phyloP scores from a whole-genome alignment of 257 asterid species.

The Capsicum baccatum region DNA sequence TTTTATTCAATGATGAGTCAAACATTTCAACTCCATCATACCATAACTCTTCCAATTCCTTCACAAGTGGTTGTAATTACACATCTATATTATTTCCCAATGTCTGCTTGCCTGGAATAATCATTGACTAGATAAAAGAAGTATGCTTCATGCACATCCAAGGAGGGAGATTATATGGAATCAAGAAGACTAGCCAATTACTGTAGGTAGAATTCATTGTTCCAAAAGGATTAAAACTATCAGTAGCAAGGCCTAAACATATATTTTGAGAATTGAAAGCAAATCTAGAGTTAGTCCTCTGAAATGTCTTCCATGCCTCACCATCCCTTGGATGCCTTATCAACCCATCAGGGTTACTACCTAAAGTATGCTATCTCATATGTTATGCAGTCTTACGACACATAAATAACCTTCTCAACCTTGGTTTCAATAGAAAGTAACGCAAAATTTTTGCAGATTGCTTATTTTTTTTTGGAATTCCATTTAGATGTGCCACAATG shows the following conservation, averaged over 20 bases:
- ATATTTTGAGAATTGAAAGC: not conserved
- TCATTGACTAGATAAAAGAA: not conserved
- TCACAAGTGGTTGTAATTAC: not conserved
- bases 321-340: not conserved
- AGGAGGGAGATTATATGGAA: not conserved
- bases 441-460: too few relatives aligned
- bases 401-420: not conserved
- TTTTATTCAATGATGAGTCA: not conserved
- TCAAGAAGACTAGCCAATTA: not conserved
- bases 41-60: not conserved
- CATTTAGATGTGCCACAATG: not conserved
- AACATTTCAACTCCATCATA: not conserved
- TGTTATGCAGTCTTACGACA: not conserved
- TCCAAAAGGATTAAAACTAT: not conserved
- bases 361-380: not conserved
- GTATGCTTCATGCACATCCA: not conserved
- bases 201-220: not conserved
- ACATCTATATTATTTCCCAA: not conserved
- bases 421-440: not conserved
- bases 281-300: not conserved
- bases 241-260: not conserved
- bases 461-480: not conserved
- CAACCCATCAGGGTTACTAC: not conserved
- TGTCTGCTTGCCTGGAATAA: not conserved
- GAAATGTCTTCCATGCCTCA: not conserved